Percentiles rank a stretch among this genome's conserved stretches.
Conservation (phyloP, 164 flowering plant species). For the Santalum album region DNA sequence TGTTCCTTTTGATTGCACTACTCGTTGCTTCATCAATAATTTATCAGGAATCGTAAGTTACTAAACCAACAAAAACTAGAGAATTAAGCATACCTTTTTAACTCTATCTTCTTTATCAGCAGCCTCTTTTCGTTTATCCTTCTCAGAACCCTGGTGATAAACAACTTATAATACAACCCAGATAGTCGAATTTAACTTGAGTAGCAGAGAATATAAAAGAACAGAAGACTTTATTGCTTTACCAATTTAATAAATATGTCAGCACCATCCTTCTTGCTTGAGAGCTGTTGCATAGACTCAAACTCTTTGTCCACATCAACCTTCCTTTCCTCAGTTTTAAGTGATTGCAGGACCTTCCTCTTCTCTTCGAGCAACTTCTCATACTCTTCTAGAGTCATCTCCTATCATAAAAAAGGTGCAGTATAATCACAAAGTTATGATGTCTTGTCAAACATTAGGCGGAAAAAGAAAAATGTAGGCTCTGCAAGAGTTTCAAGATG, state of each 20-base stretch:
- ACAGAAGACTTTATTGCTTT: background rate
- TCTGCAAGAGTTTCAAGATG: no score
- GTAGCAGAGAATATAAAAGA: background rate
- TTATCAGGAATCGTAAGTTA: no score
- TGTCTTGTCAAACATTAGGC: background rate
- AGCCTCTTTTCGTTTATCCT: slow-evolving; percentile 29
- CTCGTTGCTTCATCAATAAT: no score
- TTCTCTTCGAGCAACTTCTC: slow-evolving; percentile 60
- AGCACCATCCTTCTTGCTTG: slow-evolving; percentile 47
- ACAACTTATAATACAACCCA: no score
- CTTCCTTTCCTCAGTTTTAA: slow-evolving; percentile 39
- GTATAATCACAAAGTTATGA: background rate
- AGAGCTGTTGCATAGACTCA: slow-evolving; percentile 39
- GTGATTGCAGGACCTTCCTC: slow-evolving; percentile 41
- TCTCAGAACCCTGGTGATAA: slow-evolving; percentile 26
- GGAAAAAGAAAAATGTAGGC: no score
- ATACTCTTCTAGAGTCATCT: slow-evolving; percentile 80
- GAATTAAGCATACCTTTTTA: no score
- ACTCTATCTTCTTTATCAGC: slow-evolving; percentile 28
- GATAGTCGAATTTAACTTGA: no score
- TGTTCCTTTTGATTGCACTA: no score
- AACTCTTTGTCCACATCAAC: slow-evolving; percentile 28
- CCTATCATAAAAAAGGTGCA: slow-evolving; percentile 22
- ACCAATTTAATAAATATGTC: slow-evolving; percentile 41
- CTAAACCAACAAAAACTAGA: no score